A percentile compares a stretch with the other conserved stretches of the same genome.
Evolutionary conservation across 768 basidiomycete genomes (phyloP).

Genomic region (Suillus subluteus): DNA sequence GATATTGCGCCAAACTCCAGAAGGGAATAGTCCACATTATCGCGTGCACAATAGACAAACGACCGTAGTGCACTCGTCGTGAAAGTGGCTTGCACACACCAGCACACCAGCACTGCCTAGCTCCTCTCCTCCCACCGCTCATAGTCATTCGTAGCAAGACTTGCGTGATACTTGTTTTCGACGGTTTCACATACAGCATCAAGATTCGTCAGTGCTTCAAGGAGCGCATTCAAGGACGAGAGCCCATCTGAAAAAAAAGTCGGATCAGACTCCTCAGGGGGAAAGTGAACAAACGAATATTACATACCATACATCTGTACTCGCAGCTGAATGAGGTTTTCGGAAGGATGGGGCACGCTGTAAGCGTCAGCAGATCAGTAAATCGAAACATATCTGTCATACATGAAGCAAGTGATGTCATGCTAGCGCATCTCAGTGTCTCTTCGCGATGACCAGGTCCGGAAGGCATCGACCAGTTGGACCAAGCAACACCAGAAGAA

Average conservation of each 20-base stretch:
- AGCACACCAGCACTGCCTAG: slow-evolving; percentile 26
- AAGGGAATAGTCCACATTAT: background rate
- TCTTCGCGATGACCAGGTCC: background rate
- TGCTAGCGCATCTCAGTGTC: background rate
- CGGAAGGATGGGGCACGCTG: slow-evolving; percentile 86
- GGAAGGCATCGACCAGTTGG: background rate
- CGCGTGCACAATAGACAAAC: background rate
- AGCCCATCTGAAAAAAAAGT: slow-evolving; percentile 60
- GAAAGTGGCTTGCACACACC: background rate
- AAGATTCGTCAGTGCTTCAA: slow-evolving; percentile 75
- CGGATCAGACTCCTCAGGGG: background rate
- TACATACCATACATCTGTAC: slow-evolving; percentile 98
- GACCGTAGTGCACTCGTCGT: background rate
- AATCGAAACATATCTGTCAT: background rate
- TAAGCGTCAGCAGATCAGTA: background rate
- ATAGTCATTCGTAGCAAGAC: slow-evolving; percentile 55
- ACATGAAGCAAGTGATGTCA: slow-evolving; percentile 4
- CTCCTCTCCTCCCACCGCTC: slow-evolving; percentile 76
- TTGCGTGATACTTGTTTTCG: slow-evolving; percentile 66
- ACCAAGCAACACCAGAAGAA: slow-evolving; percentile 18
- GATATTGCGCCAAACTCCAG: background rate
- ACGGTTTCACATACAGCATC: slow-evolving; percentile 76
- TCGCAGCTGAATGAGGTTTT: slow-evolving; percentile 94
- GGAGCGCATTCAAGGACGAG: slow-evolving; percentile 83
- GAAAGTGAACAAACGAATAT: background rate